These are phyloP conservation scores for Colletotrichum theobromicola DNA, from an alignment of 2,329 filamentous ascomycete species.

Conservation along the genomic window DNA sequence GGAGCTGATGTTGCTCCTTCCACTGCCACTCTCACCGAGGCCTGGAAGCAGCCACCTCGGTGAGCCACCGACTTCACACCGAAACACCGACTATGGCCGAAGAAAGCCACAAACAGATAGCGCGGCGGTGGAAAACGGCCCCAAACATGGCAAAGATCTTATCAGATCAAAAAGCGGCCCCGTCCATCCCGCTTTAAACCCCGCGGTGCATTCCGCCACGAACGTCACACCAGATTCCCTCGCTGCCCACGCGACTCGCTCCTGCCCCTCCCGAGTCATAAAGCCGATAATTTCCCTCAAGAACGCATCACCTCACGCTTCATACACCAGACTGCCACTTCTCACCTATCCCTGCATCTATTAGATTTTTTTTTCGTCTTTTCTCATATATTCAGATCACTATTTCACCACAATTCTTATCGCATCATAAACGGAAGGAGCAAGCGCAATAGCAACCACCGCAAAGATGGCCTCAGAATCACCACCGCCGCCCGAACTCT, in stretches of 20 bases:
- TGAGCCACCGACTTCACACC: not conserved
- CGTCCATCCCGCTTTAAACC: conserved; percentile 10
- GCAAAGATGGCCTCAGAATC: not conserved
- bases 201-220: conserved; percentile 2
- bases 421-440: not conserved
- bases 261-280: not conserved
- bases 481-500: conserved; percentile 4
- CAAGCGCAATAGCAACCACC: not conserved
- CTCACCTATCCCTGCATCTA: not conserved
- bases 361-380: not conserved
- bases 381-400: not conserved
- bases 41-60: not conserved
- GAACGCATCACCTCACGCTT: not conserved
- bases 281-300: not conserved
- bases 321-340: not conserved
- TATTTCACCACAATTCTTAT: not conserved
- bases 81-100: not conserved
- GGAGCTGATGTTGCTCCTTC: not conserved
- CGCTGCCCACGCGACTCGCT: not conserved
- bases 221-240: not conserved
- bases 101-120: not conserved
- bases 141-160: not conserved
- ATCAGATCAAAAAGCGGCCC: conserved; percentile 3
- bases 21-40: not conserved
- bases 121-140: not conserved